Percentiles rank a stretch among this genome's conserved stretches.
Conservation (phyloP, 2,329 filamentous ascomycete species). For the Lachnellula cervina region DNA sequence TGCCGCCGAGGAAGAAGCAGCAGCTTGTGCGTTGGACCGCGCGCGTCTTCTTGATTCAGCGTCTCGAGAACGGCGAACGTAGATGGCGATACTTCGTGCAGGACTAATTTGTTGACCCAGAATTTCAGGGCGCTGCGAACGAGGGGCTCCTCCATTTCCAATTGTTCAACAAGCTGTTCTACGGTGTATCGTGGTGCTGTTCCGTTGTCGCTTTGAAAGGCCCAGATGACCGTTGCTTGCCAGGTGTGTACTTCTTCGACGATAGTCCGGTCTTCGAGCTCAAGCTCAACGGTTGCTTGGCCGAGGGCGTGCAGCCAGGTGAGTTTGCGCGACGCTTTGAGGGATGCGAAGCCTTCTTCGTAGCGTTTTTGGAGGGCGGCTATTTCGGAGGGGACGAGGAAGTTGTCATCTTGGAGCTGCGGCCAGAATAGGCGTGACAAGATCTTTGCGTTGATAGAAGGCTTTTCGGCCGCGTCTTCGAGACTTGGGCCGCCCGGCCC, state of each 20-base stretch:
- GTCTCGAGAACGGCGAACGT: slow-evolving; percentile 66
- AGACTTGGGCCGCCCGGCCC: neutral
- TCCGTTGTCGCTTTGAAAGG: slow-evolving; percentile 55
- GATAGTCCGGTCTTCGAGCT: slow-evolving; percentile 74
- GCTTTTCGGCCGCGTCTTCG: slow-evolving; percentile 27
- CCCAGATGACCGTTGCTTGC: slow-evolving; percentile 82
- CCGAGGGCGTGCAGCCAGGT: slow-evolving; percentile 84
- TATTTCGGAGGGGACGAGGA: slow-evolving; percentile 57
- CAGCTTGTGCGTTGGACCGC: slow-evolving; percentile 26
- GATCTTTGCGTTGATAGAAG: slow-evolving; percentile 70
- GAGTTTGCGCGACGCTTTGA: slow-evolving; percentile 81
- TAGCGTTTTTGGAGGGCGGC: slow-evolving; percentile 63
- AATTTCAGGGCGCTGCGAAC: slow-evolving; percentile 63
- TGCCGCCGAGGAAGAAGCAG: slow-evolving; percentile 12
- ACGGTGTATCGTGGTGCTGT: slow-evolving; percentile 37
- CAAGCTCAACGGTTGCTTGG: slow-evolving; percentile 72
- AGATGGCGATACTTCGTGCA: slow-evolving; percentile 51
- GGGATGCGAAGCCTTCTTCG: slow-evolving; percentile 67
- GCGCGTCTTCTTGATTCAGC: slow-evolving; percentile 40
- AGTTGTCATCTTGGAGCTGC: slow-evolving; percentile 64
- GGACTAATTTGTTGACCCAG: slow-evolving; percentile 65
- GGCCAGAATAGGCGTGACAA: slow-evolving; percentile 95
- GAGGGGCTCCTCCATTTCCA: slow-evolving; percentile 71
- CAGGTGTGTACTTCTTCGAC: slow-evolving; percentile 71
- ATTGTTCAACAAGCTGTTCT: slow-evolving; percentile 46